Conservation (phyloP, 441 rosid genomes). For the Manihot esculenta region DNA sequence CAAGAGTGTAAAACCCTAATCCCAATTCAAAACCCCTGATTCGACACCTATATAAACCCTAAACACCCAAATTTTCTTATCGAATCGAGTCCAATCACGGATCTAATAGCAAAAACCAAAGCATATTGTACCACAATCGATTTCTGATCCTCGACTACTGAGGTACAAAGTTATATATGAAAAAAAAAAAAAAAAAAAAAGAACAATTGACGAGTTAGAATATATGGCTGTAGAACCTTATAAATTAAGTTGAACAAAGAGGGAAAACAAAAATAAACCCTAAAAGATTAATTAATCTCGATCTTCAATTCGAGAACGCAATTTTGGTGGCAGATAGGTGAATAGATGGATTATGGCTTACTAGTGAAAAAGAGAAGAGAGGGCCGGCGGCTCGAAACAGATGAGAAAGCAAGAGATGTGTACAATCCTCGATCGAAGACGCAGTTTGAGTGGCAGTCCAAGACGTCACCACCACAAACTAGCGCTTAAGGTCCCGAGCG, state of each 20-base stretch:
- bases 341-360: constrained; percentile 19
- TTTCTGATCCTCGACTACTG: constrained; percentile 6
- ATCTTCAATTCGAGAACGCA: neutral
- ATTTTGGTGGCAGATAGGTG: neutral
- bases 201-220: too few species aligned
- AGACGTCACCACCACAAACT: neutral
- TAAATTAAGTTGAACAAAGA: neutral
- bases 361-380: constrained; percentile 23
- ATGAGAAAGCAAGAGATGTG: neutral
- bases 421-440: neutral
- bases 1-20: constrained; percentile 23
- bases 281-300: constrained; percentile 5
- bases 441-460: neutral
- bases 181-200: too few species aligned
- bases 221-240: neutral
- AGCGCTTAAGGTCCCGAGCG: neutral
- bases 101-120: constrained; percentile 19
- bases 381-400: constrained; percentile 31
- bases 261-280: constrained; percentile 19
- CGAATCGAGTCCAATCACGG: constrained; percentile 9
- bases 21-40: constrained; percentile 23
- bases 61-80: constrained; percentile 17
- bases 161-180: neutral
- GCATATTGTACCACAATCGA: constrained; percentile 9
- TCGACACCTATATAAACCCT: constrained; percentile 25